These are phyloP conservation scores for Erodium maritimum DNA, from an alignment of 345 rosid genomes.

Conservation along the genomic window DNA sequence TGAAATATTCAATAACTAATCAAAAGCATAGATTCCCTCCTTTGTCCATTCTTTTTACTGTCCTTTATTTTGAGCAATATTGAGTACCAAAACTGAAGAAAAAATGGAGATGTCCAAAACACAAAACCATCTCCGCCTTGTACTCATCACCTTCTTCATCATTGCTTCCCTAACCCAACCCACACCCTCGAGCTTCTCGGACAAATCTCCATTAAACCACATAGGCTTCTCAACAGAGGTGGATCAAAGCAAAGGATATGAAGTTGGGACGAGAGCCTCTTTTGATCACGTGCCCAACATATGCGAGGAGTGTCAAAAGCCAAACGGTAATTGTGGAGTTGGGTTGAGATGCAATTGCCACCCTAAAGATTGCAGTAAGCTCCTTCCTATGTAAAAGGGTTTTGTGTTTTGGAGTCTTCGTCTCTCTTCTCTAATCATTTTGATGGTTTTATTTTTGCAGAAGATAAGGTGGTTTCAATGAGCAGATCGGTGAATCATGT, in stretches of 20 bases:
- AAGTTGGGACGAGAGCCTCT: conserved; percentile 33
- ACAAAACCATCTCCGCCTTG: too few species aligned
- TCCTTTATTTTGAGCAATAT: neutral
- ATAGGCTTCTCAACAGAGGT: too few species aligned
- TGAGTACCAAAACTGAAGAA: neutral
- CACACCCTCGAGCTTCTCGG: neutral
- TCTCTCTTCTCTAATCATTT: neutral
- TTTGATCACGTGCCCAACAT: conserved; percentile 49
- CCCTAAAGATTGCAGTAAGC: conserved; percentile 54
- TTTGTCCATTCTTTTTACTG: neutral
- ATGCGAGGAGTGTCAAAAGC: conserved; percentile 43
- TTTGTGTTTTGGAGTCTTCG: neutral
- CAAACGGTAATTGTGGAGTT: conserved; percentile 53
- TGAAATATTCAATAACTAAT: neutral
- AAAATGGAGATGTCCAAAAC: neutral
- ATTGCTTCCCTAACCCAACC: neutral
- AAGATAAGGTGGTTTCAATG: conserved; percentile 24
- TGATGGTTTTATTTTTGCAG: conserved; percentile 22
- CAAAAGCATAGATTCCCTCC: neutral
- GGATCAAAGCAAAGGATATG: conserved; percentile 10
- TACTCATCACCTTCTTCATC: neutral
- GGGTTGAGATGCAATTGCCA: conserved; percentile 61
- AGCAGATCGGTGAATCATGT: conserved; percentile 11
- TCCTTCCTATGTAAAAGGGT: too few species aligned
- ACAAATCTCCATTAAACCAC: too few species aligned